phyloP scores from a whole-genome alignment of 1,284 basidiomycete genomes.

The Tausonia pullulans region DNA sequence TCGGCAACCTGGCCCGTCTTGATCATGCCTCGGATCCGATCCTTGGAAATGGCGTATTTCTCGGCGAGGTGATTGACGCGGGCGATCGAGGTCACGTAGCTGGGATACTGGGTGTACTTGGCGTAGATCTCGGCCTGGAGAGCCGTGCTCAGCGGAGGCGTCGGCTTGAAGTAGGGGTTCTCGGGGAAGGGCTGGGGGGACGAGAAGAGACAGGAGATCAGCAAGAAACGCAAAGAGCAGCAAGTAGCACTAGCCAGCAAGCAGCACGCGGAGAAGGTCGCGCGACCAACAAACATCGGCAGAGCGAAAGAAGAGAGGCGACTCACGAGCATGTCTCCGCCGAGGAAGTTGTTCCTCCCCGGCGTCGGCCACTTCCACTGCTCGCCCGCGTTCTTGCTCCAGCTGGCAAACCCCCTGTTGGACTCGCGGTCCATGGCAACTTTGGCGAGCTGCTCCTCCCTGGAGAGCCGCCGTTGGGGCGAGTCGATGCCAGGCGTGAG shows the following conservation, averaged over 20 bases:
- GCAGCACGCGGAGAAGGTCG: too few relatives aligned
- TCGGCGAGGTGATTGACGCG: slow-evolving; percentile 9
- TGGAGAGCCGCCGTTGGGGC: too few relatives aligned
- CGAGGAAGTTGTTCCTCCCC: too few relatives aligned
- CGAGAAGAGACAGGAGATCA: neutral
- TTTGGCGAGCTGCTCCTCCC: too few relatives aligned
- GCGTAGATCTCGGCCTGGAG: slow-evolving; percentile 15
- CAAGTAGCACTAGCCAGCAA: neutral
- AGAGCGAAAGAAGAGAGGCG: too few relatives aligned
- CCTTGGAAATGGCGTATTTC: slow-evolving; percentile 15
- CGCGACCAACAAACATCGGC: too few relatives aligned
- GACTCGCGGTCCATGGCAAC: too few relatives aligned
- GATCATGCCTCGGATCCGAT: slow-evolving; percentile 13
- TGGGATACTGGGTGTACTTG: slow-evolving; percentile 8
- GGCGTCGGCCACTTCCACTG: too few relatives aligned
- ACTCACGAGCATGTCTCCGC: too few relatives aligned
- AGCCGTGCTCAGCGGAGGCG: slow-evolving; percentile 11
- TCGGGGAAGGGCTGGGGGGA: slow-evolving; percentile 9
- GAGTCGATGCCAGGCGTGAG: too few relatives aligned
- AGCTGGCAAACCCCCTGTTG: too few relatives aligned
- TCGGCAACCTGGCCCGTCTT: slow-evolving; percentile 17
- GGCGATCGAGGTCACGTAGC: neutral
- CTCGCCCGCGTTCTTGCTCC: too few relatives aligned
- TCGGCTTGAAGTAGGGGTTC: slow-evolving; percentile 15
- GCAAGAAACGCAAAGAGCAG: neutral